phyloP scores from a whole-genome alignment of 495 filamentous ascomycete species.

The Penicillium subrubescens region DNA sequence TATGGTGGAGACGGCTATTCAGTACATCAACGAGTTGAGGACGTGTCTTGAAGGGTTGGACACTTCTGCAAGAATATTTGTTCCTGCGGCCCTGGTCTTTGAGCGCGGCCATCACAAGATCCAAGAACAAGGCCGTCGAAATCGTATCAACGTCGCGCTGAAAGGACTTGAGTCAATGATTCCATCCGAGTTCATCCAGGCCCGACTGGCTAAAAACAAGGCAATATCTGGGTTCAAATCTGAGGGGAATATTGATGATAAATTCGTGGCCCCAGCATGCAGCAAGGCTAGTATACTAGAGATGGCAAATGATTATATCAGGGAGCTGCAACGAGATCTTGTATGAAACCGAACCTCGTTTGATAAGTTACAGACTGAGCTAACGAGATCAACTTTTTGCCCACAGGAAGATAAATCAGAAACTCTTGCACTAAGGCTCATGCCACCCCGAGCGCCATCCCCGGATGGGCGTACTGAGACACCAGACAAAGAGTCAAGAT shows the following conservation, averaged over 20 bases:
- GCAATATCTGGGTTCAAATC: neutral
- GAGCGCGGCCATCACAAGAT: neutral
- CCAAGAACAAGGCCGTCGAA: neutral
- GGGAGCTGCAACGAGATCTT: neutral
- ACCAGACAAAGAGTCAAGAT: no score
- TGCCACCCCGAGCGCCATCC: neutral
- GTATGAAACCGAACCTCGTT: neutral
- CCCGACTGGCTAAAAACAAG: neutral
- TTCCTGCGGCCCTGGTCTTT: neutral
- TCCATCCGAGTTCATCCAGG: neutral
- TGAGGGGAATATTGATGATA: neutral
- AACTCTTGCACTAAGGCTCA: neutral
- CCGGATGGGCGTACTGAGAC: no score
- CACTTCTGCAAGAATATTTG: neutral
- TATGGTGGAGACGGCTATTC: neutral
- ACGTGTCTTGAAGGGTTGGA: neutral
- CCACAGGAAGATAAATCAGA: neutral
- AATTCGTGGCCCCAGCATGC: neutral
- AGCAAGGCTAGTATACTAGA: neutral
- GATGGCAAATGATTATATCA: neutral
- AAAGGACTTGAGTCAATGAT: neutral
- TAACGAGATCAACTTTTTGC: neutral
- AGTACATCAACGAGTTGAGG: neutral
- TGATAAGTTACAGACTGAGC: neutral
- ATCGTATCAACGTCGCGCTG: neutral